Conservation (phyloP, 805 yeast species). For the Candida palmyrensis region DNA sequence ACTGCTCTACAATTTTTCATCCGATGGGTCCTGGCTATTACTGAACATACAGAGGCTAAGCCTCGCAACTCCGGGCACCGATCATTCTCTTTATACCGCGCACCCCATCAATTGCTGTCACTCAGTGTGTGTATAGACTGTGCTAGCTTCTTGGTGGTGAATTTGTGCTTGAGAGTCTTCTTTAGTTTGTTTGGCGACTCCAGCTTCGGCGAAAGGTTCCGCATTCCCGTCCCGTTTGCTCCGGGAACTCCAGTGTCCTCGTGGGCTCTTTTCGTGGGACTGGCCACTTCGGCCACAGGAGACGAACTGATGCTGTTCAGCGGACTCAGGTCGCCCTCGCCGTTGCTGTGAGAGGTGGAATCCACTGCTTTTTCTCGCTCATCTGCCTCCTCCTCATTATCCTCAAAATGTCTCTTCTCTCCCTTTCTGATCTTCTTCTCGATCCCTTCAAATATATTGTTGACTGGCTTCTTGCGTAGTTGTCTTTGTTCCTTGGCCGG, state of each 20-base stretch:
- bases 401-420: constrained; percentile 16
- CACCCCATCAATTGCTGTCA: too few relatives aligned
- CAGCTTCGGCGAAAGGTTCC: not conserved
- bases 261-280: constrained; percentile 2
- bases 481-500: constrained; percentile 6
- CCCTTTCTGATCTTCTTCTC: constrained; percentile 10
- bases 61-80: too few relatives aligned
- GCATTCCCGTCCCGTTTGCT: not conserved
- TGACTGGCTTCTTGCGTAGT: too few relatives aligned
- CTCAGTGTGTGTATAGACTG: constrained; percentile 1
- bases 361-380: not conserved
- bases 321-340: too few relatives aligned
- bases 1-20: too few relatives aligned
- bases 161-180: constrained; percentile 9
- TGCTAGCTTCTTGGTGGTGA: constrained; percentile 13
- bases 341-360: too few relatives aligned
- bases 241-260: not conserved
- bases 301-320: too few relatives aligned
- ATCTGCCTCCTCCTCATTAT: constrained; percentile 4
- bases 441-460: constrained; percentile 15
- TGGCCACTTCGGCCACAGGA: too few relatives aligned
- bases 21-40: too few relatives aligned
- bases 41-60: too few relatives aligned
- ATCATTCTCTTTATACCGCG: too few relatives aligned
- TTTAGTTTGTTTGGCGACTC: constrained; percentile 8